Evolutionary conservation across 2,329 filamentous ascomycete genomes (phyloP).

Genomic region (Dryadomyces quercus-mongolicae): DNA sequence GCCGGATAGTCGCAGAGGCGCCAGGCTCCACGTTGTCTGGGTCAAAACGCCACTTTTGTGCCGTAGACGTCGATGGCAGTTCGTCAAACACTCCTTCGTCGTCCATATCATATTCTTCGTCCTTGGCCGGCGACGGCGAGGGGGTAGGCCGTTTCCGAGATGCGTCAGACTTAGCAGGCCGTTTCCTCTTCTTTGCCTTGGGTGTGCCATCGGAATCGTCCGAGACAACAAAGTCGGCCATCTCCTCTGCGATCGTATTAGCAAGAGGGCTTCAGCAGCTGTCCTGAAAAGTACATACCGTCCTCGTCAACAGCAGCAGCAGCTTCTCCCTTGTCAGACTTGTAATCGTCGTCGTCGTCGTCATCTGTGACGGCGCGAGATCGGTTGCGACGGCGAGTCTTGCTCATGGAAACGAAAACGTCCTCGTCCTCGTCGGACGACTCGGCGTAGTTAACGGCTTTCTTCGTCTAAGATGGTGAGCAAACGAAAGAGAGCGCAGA

Average conservation of each 20-base stretch:
- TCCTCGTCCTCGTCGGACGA: slow-evolving; percentile 71
- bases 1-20: slow-evolving; percentile 12
- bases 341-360: slow-evolving; percentile 58
- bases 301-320: slow-evolving; percentile 48
- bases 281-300: slow-evolving; percentile 25
- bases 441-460: slow-evolving; percentile 63
- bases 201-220: slow-evolving; percentile 68
- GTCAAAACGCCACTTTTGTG: slow-evolving; percentile 67
- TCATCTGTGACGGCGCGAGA: slow-evolving; percentile 48
- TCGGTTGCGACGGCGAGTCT: slow-evolving; percentile 26
- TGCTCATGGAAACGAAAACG: slow-evolving; percentile 41
- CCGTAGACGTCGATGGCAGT: slow-evolving; percentile 54
- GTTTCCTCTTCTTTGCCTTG: slow-evolving; percentile 63
- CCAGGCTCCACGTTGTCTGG: slow-evolving; percentile 30
- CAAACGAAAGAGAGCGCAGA: too few species aligned
- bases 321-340: slow-evolving; percentile 51
- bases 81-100: slow-evolving; percentile 45
- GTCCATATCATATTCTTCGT: slow-evolving; percentile 27
- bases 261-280: slow-evolving; percentile 5
- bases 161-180: slow-evolving; percentile 37
- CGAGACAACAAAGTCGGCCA: slow-evolving; percentile 78
- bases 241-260: slow-evolving; percentile 38
- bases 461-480: slow-evolving; percentile 33
- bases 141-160: slow-evolving; percentile 52
- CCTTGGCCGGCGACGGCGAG: slow-evolving; percentile 26